Evolutionary conservation across 2,329 filamentous ascomycete species (phyloP).

Genomic region (Fusarium sp.): DNA sequence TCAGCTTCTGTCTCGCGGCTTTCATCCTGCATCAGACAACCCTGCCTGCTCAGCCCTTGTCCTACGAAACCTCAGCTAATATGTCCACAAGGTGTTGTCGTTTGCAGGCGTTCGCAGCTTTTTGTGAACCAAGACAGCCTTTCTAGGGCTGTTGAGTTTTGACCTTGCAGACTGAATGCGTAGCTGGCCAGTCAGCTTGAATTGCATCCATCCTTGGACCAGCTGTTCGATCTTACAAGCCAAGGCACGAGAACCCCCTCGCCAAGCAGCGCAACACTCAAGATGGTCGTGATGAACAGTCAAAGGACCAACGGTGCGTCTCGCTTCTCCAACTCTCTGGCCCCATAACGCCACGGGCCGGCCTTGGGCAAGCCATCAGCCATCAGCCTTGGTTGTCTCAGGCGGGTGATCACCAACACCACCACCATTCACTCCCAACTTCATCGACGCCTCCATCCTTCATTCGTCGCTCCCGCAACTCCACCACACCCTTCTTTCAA

Average conservation of each 20-base stretch:
- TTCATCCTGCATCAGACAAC: constrained; percentile 18
- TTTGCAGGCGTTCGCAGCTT: constrained; percentile 32
- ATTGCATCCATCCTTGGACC: constrained; percentile 14
- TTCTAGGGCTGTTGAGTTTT: constrained; percentile 17
- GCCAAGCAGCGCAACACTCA: constrained; percentile 14
- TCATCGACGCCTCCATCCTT: constrained; percentile 30
- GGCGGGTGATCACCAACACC: constrained; percentile 42
- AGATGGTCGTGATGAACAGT: background rate
- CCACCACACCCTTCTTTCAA: constrained; percentile 28
- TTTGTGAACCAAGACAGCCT: constrained; percentile 10
- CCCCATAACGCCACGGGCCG: constrained; percentile 28
- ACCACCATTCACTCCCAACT: constrained; percentile 32
- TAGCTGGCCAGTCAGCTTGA: constrained; percentile 8
- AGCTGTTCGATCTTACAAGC: constrained; percentile 3
- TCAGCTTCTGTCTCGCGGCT: constrained; percentile 3
- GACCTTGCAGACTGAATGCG: constrained; percentile 7
- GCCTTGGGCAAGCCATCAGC: constrained; percentile 23
- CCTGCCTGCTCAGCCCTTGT: constrained; percentile 19
- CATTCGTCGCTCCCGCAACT: constrained; percentile 31
- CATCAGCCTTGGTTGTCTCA: constrained; percentile 41
- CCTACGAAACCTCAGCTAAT: constrained; percentile 10
- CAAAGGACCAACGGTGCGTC: background rate
- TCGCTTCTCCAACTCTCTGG: constrained; percentile 18
- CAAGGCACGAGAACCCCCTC: constrained; percentile 14
- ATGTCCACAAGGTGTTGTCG: constrained; percentile 1